Conservation (phyloP, 768 basidiomycete genomes). For the Russula earlei region DNA sequence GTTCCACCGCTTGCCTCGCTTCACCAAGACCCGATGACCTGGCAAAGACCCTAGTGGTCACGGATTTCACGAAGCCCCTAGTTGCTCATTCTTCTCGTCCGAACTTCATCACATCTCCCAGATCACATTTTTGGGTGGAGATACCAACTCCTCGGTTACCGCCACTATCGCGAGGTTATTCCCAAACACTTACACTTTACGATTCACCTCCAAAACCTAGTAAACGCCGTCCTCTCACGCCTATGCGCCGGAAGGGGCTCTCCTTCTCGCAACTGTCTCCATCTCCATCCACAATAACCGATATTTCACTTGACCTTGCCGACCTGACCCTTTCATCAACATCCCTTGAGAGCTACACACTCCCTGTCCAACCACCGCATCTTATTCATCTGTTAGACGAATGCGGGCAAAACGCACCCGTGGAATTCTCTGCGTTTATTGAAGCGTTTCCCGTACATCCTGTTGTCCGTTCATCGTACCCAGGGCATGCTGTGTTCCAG, state of each 20-base stretch:
- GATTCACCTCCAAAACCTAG: conserved; percentile 15
- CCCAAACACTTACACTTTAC: neutral
- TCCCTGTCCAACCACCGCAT: conserved; percentile 37
- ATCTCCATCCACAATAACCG: conserved; percentile 44
- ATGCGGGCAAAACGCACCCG: conserved; percentile 57
- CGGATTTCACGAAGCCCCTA: neutral
- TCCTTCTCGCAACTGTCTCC: conserved; percentile 34
- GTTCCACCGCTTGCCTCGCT: neutral
- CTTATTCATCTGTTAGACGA: conserved; percentile 59
- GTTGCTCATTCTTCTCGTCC: neutral
- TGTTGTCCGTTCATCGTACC: conserved; percentile 36
- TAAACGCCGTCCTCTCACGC: conserved; percentile 57
- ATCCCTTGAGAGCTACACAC: conserved; percentile 18
- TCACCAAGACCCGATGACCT: neutral
- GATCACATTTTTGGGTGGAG: conserved; percentile 7
- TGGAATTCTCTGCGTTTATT: conserved; percentile 79
- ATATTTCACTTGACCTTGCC: conserved; percentile 39
- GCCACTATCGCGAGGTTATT: conserved; percentile 3
- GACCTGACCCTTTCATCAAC: conserved; percentile 30
- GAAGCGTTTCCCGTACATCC: conserved; percentile 70
- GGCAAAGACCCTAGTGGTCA: no score
- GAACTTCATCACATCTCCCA: neutral
- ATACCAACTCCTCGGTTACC: neutral
- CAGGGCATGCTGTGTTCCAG: conserved; percentile 36
- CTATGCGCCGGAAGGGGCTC: conserved; percentile 42